Evolutionary conservation across 257 asterid genomes (phyloP).

Genomic region (Misopates orontium): DNA sequence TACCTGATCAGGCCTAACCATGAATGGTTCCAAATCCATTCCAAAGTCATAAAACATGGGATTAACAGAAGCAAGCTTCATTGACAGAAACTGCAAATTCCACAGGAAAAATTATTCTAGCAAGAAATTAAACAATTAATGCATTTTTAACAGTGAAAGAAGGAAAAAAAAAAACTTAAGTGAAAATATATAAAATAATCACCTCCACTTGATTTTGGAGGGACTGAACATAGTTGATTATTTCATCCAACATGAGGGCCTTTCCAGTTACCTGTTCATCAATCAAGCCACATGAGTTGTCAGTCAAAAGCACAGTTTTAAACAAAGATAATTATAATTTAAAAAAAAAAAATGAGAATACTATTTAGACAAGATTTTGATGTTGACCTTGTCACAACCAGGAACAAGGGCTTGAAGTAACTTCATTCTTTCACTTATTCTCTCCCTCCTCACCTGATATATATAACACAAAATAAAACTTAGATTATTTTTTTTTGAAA

Average conservation of each 20-base stretch:
- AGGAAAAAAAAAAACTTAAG: constrained; percentile 9
- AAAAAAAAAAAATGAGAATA: neutral
- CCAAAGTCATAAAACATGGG: constrained; percentile 74
- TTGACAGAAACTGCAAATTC: constrained; percentile 70
- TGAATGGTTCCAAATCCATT: constrained; percentile 67
- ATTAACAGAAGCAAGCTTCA: constrained; percentile 79
- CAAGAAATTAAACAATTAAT: neutral
- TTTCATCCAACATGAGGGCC: constrained; percentile 98
- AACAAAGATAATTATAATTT: neutral
- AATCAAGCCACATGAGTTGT: constrained; percentile 48
- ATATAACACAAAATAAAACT: neutral
- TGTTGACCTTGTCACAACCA: constrained; percentile 63
- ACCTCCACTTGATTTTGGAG: constrained; percentile 95
- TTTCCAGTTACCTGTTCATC: constrained; percentile 81
- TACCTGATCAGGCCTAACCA: constrained; percentile 72
- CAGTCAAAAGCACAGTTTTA: constrained; percentile 14
- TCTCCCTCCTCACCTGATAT: constrained; percentile 61
- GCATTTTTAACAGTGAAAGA: neutral
- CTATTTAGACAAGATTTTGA: constrained; percentile 19
- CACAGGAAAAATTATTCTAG: neutral
- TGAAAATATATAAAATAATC: neutral
- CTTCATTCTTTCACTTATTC: constrained; percentile 62
- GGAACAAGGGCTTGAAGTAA: constrained; percentile 59
- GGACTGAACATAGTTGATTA: constrained; percentile 87
- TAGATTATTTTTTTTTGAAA: no score